phyloP scores from a whole-genome alignment of 768 basidiomycete species.

The Chlorophyllum brunneum region DNA sequence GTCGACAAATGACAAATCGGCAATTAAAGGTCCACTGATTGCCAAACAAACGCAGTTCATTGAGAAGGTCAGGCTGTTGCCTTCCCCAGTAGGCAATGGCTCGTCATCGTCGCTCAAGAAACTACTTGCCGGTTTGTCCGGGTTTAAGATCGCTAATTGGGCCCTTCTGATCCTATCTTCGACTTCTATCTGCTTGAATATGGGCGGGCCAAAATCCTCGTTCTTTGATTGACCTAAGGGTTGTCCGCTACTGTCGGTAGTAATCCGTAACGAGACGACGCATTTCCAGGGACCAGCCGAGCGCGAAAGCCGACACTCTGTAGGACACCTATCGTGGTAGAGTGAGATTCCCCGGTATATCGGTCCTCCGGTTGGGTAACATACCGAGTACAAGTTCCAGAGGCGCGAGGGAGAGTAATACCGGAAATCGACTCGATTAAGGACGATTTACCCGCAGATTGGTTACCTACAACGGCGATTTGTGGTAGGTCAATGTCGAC shows the following conservation, averaged over 20 bases:
- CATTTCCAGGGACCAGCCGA: slow-evolving; percentile 45
- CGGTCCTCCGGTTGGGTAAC: neutral
- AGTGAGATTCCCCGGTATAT: neutral
- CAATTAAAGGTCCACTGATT: slow-evolving; percentile 56
- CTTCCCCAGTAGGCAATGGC: slow-evolving; percentile 9
- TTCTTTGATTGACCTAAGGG: slow-evolving; percentile 35
- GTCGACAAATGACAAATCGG: slow-evolving; percentile 64
- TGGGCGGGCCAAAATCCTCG: slow-evolving; percentile 42
- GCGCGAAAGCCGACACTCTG: slow-evolving; percentile 49
- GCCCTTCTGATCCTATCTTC: slow-evolving; percentile 67
- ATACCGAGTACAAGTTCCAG: slow-evolving; percentile 76
- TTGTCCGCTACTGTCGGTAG: slow-evolving; percentile 34
- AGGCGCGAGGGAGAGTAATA: slow-evolving; percentile 62
- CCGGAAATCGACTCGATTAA: slow-evolving; percentile 77
- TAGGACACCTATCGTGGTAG: slow-evolving; percentile 41
- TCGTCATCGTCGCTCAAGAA: slow-evolving; percentile 40
- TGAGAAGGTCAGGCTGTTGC: slow-evolving; percentile 39
- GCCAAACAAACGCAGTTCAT: slow-evolving; percentile 52
- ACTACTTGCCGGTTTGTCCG: slow-evolving; percentile 25
- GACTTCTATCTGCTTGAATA: slow-evolving; percentile 48
- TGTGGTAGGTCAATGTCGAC: slow-evolving; percentile 69
- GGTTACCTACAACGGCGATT: slow-evolving; percentile 69
- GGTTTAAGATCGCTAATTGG: slow-evolving; percentile 64
- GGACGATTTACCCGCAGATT: slow-evolving; percentile 75
- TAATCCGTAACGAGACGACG: slow-evolving; percentile 42